Percentiles rank a stretch among this genome's conserved stretches.
Conservation (phyloP, 176 grass and related monocot species). For the Metroxylon sagu region DNA sequence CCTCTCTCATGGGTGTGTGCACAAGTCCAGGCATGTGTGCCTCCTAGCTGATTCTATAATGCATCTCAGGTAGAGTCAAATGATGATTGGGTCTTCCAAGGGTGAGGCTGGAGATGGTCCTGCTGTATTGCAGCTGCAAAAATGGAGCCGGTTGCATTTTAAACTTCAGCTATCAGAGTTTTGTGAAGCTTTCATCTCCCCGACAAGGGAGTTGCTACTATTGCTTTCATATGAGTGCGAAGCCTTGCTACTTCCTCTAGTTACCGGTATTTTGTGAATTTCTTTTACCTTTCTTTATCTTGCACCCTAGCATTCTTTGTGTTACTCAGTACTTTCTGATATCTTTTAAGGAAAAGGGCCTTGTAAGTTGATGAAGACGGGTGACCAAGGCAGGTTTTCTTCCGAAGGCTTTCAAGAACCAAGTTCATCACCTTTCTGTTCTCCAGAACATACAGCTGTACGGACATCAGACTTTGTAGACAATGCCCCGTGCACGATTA, state of each 20-base stretch:
- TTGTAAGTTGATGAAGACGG: constrained; percentile 6
- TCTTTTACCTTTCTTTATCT: constrained; percentile 6
- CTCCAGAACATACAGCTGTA: background rate
- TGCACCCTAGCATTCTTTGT: background rate
- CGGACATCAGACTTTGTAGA: background rate
- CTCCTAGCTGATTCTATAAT: background rate
- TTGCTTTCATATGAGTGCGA: constrained; percentile 54
- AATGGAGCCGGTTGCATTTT: constrained; percentile 39
- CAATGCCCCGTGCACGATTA: background rate
- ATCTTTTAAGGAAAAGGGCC: constrained; percentile 37
- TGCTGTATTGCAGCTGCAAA: constrained; percentile 58
- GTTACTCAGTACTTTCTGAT: constrained; percentile 1
- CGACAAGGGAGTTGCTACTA: constrained; percentile 47
- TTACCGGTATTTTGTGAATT: constrained; percentile 24
- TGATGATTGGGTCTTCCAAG: constrained; percentile 29
- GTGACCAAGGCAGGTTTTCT: background rate
- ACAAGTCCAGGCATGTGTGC: background rate
- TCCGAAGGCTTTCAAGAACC: background rate
- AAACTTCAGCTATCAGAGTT: constrained; percentile 59
- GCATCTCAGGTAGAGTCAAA: constrained; percentile 26
- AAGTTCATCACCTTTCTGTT: constrained; percentile 2
- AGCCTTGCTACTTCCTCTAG: constrained; percentile 34
- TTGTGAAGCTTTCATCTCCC: constrained; percentile 80
- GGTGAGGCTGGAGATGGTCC: constrained; percentile 50
- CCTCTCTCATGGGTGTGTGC: background rate